phyloP scores from a whole-genome alignment of 78 protist species.

The Dictyostelium citrinum region DNA sequence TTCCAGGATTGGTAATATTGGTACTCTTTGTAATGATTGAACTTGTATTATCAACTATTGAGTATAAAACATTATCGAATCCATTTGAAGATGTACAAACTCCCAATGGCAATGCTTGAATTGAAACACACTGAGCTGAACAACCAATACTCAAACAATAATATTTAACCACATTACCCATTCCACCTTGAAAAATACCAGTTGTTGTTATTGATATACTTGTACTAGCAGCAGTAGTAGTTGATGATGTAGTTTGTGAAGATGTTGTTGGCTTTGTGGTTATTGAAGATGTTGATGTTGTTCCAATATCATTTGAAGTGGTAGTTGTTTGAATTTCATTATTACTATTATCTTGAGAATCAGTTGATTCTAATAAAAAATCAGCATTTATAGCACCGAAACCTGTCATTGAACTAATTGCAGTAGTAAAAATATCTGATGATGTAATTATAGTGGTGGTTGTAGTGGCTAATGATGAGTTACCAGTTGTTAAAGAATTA shows the following conservation, averaged over 20 bases:
- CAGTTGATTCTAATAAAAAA: neutral
- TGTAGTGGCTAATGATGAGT: neutral
- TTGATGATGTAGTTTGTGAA: neutral
- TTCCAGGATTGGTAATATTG: neutral
- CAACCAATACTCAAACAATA: conserved; percentile 3
- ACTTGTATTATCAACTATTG: neutral
- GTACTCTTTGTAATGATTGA: neutral
- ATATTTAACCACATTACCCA: neutral
- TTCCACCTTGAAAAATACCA: neutral
- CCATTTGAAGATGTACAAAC: neutral
- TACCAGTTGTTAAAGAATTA: neutral
- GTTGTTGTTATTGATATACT: neutral
- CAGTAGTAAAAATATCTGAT: neutral
- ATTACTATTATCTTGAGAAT: neutral
- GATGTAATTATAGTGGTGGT: neutral
- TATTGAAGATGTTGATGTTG: neutral
- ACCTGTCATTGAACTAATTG: neutral
- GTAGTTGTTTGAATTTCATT: neutral
- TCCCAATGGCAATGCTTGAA: neutral
- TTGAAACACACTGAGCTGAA: neutral
- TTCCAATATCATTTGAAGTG: too few species aligned
- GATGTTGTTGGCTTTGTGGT: neutral
- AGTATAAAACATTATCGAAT: neutral
- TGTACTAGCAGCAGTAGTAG: too few species aligned
- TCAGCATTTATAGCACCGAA: neutral